phyloP scores from a whole-genome alignment of 31 red algal genomes.

The Endocladia muricata region DNA sequence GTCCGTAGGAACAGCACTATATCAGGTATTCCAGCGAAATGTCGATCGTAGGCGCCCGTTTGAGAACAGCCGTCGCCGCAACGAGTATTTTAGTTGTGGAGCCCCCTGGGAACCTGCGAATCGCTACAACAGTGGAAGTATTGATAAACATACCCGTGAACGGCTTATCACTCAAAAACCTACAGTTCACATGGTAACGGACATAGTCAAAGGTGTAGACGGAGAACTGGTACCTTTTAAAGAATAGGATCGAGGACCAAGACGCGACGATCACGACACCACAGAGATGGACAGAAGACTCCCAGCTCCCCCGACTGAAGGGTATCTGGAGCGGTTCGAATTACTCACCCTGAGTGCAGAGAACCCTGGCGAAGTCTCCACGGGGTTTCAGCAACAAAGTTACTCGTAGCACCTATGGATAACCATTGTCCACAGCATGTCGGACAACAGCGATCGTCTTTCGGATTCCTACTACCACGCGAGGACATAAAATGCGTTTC shows the following conservation, averaged over 20 bases:
- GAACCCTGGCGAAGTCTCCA: neutral
- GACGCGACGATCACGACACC: neutral
- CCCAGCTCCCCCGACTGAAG: too few species aligned
- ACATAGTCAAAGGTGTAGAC: slow-evolving; percentile 3
- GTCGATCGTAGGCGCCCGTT: neutral
- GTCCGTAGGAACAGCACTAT: too few species aligned
- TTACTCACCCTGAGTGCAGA: neutral
- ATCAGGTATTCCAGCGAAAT: too few species aligned
- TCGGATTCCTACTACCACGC: too few species aligned
- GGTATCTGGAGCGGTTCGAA: neutral
- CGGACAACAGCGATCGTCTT: too few species aligned
- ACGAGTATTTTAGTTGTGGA: neutral
- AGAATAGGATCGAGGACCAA: neutral
- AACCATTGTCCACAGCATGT: too few species aligned
- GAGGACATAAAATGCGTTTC: too few species aligned
- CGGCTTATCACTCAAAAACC: neutral
- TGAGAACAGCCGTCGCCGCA: neutral
- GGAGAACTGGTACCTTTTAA: neutral
- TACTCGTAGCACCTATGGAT: too few species aligned
- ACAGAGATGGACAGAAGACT: neutral
- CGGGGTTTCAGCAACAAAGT: neutral
- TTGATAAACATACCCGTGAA: neutral
- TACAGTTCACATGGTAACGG: slow-evolving; percentile 4
- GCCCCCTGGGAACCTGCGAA: neutral
- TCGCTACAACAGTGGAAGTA: neutral